Percentiles rank a stretch among this genome's conserved stretches.
Conservation (phyloP, 306 rosid species). For the Dalbergia cochinchinensis region DNA sequence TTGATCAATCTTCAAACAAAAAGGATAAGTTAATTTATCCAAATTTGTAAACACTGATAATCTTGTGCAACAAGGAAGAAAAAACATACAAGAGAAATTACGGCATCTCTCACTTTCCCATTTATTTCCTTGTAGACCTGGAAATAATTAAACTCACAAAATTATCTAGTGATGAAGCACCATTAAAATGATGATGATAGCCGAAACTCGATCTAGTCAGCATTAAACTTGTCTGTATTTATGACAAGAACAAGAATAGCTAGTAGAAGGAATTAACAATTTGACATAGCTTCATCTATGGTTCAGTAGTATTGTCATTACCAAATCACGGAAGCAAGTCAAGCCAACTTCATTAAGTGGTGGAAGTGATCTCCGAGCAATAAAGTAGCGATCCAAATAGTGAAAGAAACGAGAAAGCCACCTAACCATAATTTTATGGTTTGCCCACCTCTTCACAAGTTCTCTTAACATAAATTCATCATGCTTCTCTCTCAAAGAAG, state of each 20-base stretch:
- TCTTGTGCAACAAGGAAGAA: neutral
- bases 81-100: constrained; percentile 72
- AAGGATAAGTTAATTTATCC: constrained; percentile 25
- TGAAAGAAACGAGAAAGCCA: constrained; percentile 78
- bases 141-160: constrained; percentile 23
- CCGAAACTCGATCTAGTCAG: neutral
- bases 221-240: constrained; percentile 8
- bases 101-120: constrained; percentile 86
- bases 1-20: constrained; percentile 72
- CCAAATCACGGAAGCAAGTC: constrained; percentile 80
- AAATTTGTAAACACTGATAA: constrained; percentile 26
- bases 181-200: constrained; percentile 3
- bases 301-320: constrained; percentile 42
- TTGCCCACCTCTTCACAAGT: constrained; percentile 81
- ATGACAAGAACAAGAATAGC: constrained; percentile 1
- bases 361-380: constrained; percentile 79
- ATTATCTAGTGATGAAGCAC: constrained; percentile 23
- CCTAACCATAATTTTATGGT: constrained; percentile 76
- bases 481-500: constrained; percentile 82
- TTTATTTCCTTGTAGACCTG: constrained; percentile 86
- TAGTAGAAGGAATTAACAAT: constrained; percentile 19
- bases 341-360: constrained; percentile 77
- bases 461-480: constrained; percentile 85
- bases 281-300: constrained; percentile 7
- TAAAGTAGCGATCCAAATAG: constrained; percentile 76